phyloP scores from a whole-genome alignment of 768 basidiomycete genomes.

The Hortiboletus flavorubellus region DNA sequence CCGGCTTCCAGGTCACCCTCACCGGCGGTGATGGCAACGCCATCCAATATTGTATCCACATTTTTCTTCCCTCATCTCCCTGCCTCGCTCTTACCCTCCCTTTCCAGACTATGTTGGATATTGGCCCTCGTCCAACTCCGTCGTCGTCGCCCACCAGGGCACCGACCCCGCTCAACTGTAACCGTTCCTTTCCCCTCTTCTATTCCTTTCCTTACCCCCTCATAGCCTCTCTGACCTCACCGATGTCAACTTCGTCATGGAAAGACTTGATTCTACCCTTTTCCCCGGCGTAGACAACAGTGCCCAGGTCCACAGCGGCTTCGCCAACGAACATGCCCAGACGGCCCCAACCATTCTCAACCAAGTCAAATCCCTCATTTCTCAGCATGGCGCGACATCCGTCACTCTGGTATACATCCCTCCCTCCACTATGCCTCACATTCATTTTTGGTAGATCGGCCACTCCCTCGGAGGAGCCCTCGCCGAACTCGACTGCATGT shows the following conservation, averaged over 20 bases:
- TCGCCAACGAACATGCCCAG: conserved; percentile 46
- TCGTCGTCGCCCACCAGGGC: conserved; percentile 62
- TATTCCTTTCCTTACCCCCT: not conserved
- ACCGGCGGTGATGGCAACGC: conserved; percentile 50
- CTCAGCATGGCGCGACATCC: conserved; percentile 33
- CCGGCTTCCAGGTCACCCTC: conserved; percentile 33
- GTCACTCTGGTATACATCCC: conserved; percentile 39
- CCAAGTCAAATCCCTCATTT: conserved; percentile 41
- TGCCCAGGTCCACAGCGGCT: conserved; percentile 52
- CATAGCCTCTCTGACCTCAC: conserved; percentile 49
- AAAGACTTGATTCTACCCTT: conserved; percentile 40
- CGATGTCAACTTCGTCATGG: conserved; percentile 42
- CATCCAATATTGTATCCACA: conserved; percentile 44
- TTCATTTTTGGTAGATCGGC: conserved; percentile 32
- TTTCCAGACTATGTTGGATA: conserved; percentile 52
- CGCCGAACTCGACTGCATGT: conserved; percentile 49
- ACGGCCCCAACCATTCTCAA: conserved; percentile 44
- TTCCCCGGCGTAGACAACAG: conserved; percentile 51
- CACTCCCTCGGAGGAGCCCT: conserved; percentile 54
- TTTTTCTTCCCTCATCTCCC: not conserved
- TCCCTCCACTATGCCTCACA: not conserved
- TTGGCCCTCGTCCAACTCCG: conserved; percentile 45
- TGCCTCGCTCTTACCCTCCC: not conserved
- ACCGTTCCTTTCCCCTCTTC: conserved; percentile 9
- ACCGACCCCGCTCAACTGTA: conserved; percentile 57